Evolutionary conservation across 2,329 filamentous ascomycete genomes (phyloP).

Genomic region (Pseudogymnoascus destructans): DNA sequence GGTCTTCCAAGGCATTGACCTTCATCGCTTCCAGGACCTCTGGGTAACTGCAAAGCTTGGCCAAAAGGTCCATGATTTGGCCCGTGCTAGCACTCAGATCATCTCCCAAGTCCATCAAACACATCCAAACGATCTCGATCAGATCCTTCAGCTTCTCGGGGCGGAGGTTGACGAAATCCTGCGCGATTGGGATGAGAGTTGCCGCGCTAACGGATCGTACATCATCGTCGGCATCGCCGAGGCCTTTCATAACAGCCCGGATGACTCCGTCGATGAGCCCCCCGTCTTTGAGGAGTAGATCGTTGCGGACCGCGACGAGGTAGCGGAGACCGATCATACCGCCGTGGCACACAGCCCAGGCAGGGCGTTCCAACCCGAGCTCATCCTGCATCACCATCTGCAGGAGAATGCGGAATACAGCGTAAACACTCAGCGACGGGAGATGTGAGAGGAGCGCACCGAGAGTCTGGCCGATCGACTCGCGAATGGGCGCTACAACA

Average conservation of each 20-base stretch:
- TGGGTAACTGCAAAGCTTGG: conserved; percentile 88
- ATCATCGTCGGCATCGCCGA: conserved; percentile 85
- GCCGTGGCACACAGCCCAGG: conserved; percentile 94
- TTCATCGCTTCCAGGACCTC: conserved; percentile 93
- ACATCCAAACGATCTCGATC: conserved; percentile 95
- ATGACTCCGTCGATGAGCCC: conserved; percentile 88
- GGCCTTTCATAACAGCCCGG: conserved; percentile 83
- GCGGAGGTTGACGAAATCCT: conserved; percentile 82
- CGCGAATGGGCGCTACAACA: conserved; percentile 87
- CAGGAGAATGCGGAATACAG: conserved; percentile 73
- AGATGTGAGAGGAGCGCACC: conserved; percentile 82
- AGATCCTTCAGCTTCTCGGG: conserved; percentile 64
- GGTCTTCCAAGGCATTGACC: conserved; percentile 65
- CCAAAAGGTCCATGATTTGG: conserved; percentile 94
- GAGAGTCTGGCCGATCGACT: conserved; percentile 87
- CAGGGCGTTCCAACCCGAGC: conserved; percentile 54
- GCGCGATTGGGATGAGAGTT: conserved; percentile 90
- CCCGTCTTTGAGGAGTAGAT: conserved; percentile 70
- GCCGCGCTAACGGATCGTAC: conserved; percentile 93
- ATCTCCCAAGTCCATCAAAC: conserved; percentile 89
- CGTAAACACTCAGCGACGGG: conserved; percentile 63
- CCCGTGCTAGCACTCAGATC: conserved; percentile 95
- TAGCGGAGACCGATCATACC: conserved; percentile 96
- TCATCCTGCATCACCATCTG: conserved; percentile 87
- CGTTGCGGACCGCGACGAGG: conserved; percentile 86